Evolutionary conservation across 108 stramenopile genomes (phyloP).

Genomic region (Epithemia pelagica): DNA sequence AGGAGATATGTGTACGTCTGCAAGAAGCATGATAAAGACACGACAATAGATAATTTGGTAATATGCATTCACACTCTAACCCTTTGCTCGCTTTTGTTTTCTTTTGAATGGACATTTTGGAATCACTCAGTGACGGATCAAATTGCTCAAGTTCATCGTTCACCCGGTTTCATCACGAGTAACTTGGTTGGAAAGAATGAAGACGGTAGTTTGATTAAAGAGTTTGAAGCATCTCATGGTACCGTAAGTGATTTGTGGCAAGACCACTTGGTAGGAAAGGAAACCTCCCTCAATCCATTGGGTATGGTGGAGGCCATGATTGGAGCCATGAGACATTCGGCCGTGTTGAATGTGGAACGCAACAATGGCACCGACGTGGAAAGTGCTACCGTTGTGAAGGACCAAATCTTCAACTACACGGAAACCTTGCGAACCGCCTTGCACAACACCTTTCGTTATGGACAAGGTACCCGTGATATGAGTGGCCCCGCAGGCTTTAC

Average conservation of each 20-base stretch:
- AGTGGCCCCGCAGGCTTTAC: slow-evolving; percentile 90
- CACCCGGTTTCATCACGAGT: slow-evolving; percentile 95
- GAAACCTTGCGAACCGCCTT: slow-evolving; percentile 72
- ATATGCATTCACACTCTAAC: background rate
- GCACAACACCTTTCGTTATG: slow-evolving; percentile 96
- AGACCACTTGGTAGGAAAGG: slow-evolving; percentile 92
- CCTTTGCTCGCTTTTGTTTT: slow-evolving; percentile 4
- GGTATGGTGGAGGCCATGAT: slow-evolving; percentile 94
- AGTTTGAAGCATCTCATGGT: slow-evolving; percentile 95
- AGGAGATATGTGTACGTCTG: slow-evolving; percentile 34
- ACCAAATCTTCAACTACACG: slow-evolving; percentile 66
- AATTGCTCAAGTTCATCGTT: slow-evolving; percentile 96
- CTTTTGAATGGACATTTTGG: slow-evolving; percentile 4
- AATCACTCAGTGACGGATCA: slow-evolving; percentile 87
- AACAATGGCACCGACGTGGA: slow-evolving; percentile 57
- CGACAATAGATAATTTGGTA: no score
- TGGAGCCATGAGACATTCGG: slow-evolving; percentile 92
- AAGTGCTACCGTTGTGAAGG: slow-evolving; percentile 34
- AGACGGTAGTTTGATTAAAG: slow-evolving; percentile 89
- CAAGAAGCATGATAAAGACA: background rate
- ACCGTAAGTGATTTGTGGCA: slow-evolving; percentile 94
- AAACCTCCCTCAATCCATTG: slow-evolving; percentile 94
- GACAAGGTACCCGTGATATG: slow-evolving; percentile 95
- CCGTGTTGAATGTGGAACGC: slow-evolving; percentile 63
- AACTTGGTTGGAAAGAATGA: slow-evolving; percentile 90